Evolutionary conservation across 2,329 filamentous ascomycete genomes (phyloP).

Genomic region (Pyrenophora teres): DNA sequence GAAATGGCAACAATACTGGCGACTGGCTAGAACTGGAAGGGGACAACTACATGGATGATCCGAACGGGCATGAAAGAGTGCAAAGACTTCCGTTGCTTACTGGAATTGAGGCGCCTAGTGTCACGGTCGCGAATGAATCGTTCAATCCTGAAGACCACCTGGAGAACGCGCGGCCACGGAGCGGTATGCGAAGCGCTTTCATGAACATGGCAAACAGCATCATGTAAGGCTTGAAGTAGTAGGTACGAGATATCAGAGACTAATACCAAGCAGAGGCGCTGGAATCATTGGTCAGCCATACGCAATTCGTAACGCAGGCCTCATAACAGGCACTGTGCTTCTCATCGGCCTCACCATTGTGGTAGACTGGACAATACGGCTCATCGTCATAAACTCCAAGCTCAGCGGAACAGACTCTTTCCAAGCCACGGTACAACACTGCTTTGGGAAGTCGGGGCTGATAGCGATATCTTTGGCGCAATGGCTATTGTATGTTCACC

Average conservation of each 20-base stretch:
- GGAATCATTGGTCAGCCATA: conserved; percentile 84
- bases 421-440: conserved; percentile 93
- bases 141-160: conserved; percentile 63
- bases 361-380: conserved; percentile 95
- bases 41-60: conserved; percentile 62
- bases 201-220: conserved; percentile 99
- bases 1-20: conserved; percentile 27
- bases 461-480: conserved; percentile 91
- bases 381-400: conserved; percentile 98
- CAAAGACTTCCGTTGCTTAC: conserved; percentile 74
- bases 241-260: neutral
- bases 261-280: conserved; percentile 55
- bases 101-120: conserved; percentile 79
- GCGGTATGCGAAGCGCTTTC: conserved; percentile 83
- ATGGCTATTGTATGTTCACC: conserved; percentile 75
- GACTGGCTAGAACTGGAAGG: conserved; percentile 61
- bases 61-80: conserved; percentile 48
- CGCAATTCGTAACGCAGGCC: conserved; percentile 89
- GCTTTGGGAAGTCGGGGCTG: conserved; percentile 85
- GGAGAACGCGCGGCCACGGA: conserved; percentile 74
- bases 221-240: conserved; percentile 57
- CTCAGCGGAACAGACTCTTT: conserved; percentile 92
- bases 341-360: conserved; percentile 79
- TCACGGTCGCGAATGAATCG: conserved; percentile 67
- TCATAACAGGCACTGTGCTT: conserved; percentile 77